These are phyloP conservation scores for Thelonectria discophora DNA, from an alignment of 2,329 filamentous ascomycete species.

Conservation along the genomic window DNA sequence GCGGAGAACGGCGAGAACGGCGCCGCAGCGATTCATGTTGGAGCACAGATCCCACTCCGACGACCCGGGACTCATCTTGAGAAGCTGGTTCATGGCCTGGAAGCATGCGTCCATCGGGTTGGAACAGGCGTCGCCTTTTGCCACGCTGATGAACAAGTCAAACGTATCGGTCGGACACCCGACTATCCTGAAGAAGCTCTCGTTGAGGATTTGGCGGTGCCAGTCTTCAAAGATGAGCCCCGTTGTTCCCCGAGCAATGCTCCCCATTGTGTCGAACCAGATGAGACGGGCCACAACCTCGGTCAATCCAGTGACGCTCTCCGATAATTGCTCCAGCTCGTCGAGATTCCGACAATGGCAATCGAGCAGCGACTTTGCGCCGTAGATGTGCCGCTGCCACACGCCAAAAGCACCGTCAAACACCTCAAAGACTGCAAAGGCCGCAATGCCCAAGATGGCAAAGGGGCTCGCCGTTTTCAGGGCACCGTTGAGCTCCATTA, in stretches of 20 bases:
- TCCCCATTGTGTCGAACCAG: slow-evolving; percentile 52
- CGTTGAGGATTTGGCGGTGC: slow-evolving; percentile 48
- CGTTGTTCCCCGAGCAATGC: slow-evolving; percentile 31
- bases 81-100: slow-evolving; percentile 41
- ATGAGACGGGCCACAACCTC: slow-evolving; percentile 51
- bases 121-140: slow-evolving; percentile 32
- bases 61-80: slow-evolving; percentile 27
- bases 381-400: slow-evolving; percentile 51
- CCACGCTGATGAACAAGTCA: slow-evolving; percentile 47
- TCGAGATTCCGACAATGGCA: slow-evolving; percentile 48
- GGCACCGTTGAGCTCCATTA: slow-evolving; percentile 50
- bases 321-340: slow-evolving; percentile 47
- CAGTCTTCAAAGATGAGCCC: slow-evolving; percentile 51
- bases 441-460: slow-evolving; percentile 54
- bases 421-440: slow-evolving; percentile 55
- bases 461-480: slow-evolving; percentile 52
- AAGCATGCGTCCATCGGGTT: slow-evolving; percentile 33
- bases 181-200: slow-evolving; percentile 48
- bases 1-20: slow-evolving; percentile 45
- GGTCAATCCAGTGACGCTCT: slow-evolving; percentile 46
- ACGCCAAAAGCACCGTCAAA: slow-evolving; percentile 52
- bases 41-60: slow-evolving; percentile 38
- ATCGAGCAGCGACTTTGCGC: slow-evolving; percentile 52
- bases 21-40: slow-evolving; percentile 49
- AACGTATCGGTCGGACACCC: slow-evolving; percentile 51